Evolutionary conservation across 1,284 basidiomycete species (phyloP).

Genomic region (Irpex rosettiformis): DNA sequence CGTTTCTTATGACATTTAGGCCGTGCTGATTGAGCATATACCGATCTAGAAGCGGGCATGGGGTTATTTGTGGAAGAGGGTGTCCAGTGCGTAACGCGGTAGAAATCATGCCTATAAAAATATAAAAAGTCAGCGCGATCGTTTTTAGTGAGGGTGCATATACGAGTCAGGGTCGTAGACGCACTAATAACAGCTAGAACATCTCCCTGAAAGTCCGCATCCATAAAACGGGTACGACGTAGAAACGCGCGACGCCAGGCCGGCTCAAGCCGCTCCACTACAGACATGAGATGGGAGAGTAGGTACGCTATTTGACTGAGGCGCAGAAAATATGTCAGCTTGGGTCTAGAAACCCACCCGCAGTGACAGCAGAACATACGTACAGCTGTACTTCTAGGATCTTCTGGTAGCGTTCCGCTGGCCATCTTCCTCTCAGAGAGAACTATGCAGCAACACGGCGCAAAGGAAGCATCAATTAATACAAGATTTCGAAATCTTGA

Average conservation of each 20-base stretch:
- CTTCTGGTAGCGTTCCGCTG: slow-evolving; percentile 60
- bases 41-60: slow-evolving; percentile 76
- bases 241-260: slow-evolving; percentile 77
- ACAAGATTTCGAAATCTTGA: background rate
- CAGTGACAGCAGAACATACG: slow-evolving; percentile 15
- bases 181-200: slow-evolving; percentile 75
- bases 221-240: slow-evolving; percentile 69
- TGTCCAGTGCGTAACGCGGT: slow-evolving; percentile 71
- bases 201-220: slow-evolving; percentile 83
- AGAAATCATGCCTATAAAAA: slow-evolving; percentile 59
- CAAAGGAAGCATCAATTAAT: background rate
- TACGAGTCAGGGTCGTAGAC: slow-evolving; percentile 21
- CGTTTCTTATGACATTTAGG: slow-evolving; percentile 59
- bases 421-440: slow-evolving; percentile 69
- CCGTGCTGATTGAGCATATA: slow-evolving; percentile 64
- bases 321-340: slow-evolving; percentile 26
- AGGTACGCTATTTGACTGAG: slow-evolving; percentile 56
- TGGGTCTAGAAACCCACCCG: slow-evolving; percentile 40
- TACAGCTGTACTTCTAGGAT: slow-evolving; percentile 66
- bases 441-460: slow-evolving; percentile 42
- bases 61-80: slow-evolving; percentile 84
- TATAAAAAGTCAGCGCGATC: background rate
- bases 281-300: slow-evolving; percentile 62
- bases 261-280: slow-evolving; percentile 62
- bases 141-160: background rate